Evolutionary conservation across 2,329 filamentous ascomycete species (phyloP).

Genomic region (Aspergillus tanneri): DNA sequence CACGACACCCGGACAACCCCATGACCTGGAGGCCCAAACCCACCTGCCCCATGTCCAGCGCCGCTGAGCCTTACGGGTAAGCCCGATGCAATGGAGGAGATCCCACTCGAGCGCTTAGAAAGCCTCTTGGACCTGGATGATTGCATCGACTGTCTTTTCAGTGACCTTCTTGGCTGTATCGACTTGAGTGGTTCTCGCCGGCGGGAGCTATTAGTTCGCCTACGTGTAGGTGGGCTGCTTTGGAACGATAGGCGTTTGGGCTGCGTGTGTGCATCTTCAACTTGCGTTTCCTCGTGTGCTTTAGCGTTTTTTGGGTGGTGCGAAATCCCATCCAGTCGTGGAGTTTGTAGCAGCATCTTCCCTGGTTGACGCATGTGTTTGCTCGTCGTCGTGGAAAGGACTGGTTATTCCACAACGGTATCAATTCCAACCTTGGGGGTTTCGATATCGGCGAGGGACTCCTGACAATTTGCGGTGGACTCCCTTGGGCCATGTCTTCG

Average conservation of each 20-base stretch:
- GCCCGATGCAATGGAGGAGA: constrained; percentile 38
- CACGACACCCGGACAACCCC: constrained; percentile 39
- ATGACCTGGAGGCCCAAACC: constrained; percentile 37
- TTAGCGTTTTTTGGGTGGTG: constrained; percentile 24
- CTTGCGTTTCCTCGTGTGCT: constrained; percentile 23
- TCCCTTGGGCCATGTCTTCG: constrained; percentile 23
- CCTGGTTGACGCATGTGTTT: constrained; percentile 19
- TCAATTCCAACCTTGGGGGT: constrained; percentile 37
- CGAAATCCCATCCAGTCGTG: constrained; percentile 32
- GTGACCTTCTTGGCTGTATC: constrained; percentile 35
- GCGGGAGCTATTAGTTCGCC: constrained; percentile 29
- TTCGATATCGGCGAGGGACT: constrained; percentile 28
- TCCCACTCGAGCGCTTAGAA: constrained; percentile 41
- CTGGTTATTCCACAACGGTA: constrained; percentile 33
- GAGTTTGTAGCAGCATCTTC: constrained; percentile 30
- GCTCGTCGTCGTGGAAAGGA: constrained; percentile 24
- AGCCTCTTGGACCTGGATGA: constrained; percentile 38
- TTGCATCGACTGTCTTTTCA: constrained; percentile 37
- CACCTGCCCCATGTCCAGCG: constrained; percentile 43
- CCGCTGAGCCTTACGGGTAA: constrained; percentile 43
- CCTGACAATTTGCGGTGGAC: constrained; percentile 23
- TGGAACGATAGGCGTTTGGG: constrained; percentile 31
- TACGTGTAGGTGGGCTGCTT: constrained; percentile 30
- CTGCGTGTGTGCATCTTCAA: constrained; percentile 22
- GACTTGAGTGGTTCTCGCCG: constrained; percentile 37